Evolutionary conservation across 768 basidiomycete species (phyloP).

Genomic region (Suillus hirtellus): DNA sequence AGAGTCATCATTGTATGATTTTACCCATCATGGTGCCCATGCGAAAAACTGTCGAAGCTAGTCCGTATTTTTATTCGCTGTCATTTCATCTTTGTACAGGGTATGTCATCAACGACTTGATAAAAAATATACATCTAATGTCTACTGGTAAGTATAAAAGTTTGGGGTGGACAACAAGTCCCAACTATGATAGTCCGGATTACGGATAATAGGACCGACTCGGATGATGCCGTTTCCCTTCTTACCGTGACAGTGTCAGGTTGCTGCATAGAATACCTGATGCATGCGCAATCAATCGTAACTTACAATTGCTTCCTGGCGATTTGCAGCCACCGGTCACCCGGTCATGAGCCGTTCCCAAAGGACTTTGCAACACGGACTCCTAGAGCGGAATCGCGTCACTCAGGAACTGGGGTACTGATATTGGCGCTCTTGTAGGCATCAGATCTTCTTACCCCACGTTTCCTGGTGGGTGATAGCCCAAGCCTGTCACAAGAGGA

Average conservation of each 20-base stretch:
- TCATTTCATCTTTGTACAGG: background rate
- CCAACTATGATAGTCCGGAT: background rate
- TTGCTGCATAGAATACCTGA: slow-evolving; percentile 7
- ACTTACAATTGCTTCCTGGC: slow-evolving; percentile 15
- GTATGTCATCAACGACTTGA: background rate
- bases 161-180: background rate
- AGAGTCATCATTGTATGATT: background rate
- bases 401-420: slow-evolving; percentile 33
- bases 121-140: background rate
- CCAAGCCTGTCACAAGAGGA: background rate
- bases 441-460: background rate
- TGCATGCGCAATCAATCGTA: slow-evolving; percentile 18
- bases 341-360: slow-evolving; percentile 10
- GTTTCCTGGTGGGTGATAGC: background rate
- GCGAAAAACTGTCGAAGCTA: background rate
- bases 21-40: background rate
- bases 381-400: slow-evolving; percentile 16
- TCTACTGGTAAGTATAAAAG: background rate
- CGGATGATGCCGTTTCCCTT: background rate
- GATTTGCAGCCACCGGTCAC: slow-evolving; percentile 7
- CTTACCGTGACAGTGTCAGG: background rate
- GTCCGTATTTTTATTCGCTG: background rate
- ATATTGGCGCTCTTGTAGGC: slow-evolving; percentile 14
- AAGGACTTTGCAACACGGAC: slow-evolving; percentile 16
- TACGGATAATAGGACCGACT: too few relatives aligned